Percentiles rank a stretch among this genome's conserved stretches.
Conservation (phyloP, 1,284 basidiomycete genomes). For the Microbotryomycetes sp. region DNA sequence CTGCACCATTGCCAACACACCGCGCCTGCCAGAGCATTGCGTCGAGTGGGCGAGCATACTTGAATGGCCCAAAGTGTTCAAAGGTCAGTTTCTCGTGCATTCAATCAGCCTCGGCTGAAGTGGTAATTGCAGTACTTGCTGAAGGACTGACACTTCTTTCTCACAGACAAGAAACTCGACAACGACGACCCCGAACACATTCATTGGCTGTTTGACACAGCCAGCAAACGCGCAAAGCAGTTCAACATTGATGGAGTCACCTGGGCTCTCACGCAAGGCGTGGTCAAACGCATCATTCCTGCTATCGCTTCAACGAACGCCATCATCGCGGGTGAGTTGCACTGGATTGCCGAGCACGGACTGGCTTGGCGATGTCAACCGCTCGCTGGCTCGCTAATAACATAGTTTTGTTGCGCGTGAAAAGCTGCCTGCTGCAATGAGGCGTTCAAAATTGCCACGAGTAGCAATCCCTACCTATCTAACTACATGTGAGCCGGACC, state of each 20-base stretch:
- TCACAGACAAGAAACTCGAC: slow-evolving; percentile 84
- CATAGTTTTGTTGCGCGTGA: background rate
- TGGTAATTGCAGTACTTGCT: background rate
- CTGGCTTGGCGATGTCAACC: slow-evolving; percentile 10
- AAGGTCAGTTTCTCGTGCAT: slow-evolving; percentile 52
- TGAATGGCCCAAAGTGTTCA: slow-evolving; percentile 90
- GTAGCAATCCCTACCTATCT: slow-evolving; percentile 84
- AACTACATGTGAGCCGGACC: slow-evolving; percentile 73
- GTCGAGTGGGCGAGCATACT: slow-evolving; percentile 99
- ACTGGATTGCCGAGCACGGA: no score
- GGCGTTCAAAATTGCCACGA: slow-evolving; percentile 97
- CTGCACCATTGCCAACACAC: slow-evolving; percentile 98
- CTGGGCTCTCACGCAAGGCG: slow-evolving; percentile 95
- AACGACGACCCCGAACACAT: slow-evolving; percentile 97
- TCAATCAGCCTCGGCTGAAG: slow-evolving; percentile 12
- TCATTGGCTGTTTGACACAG: slow-evolving; percentile 79
- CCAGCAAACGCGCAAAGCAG: slow-evolving; percentile 72
- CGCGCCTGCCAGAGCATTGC: slow-evolving; percentile 95
- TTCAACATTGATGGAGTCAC: slow-evolving; percentile 98
- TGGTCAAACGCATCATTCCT: slow-evolving; percentile 99
- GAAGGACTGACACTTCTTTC: background rate
- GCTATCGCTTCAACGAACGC: slow-evolving; percentile 96
- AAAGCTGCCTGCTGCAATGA: slow-evolving; percentile 96
- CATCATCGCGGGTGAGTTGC: slow-evolving; percentile 79
- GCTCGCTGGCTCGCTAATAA: slow-evolving; percentile 1